These are phyloP conservation scores for Blastosporella zonata DNA, from an alignment of 1,284 basidiomycete species.

Conservation along the genomic window DNA sequence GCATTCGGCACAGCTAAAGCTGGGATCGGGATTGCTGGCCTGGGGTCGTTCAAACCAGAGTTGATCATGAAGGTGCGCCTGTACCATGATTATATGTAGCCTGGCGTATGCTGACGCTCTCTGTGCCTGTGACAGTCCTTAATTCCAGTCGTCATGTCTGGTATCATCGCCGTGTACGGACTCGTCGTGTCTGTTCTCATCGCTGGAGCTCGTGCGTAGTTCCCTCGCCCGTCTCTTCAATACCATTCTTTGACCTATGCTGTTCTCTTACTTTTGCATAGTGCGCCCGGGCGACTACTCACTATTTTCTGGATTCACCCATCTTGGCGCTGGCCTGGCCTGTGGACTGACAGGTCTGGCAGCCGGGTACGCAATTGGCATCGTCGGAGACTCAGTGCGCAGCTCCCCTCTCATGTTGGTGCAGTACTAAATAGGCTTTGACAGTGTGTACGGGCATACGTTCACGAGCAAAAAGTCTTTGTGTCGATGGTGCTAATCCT, in stretches of 20 bases:
- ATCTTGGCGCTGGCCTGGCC: conserved; percentile 91
- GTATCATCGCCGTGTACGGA: conserved; percentile 79
- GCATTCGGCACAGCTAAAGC: conserved; percentile 97
- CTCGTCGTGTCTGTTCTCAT: conserved; percentile 78
- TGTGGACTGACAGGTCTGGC: conserved; percentile 92
- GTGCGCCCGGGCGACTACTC: conserved; percentile 68
- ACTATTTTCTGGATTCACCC: conserved; percentile 87
- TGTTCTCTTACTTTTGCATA: conserved; percentile 27
- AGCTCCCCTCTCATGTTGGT: neutral
- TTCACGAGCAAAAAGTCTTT: conserved; percentile 88
- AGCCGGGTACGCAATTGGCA: conserved; percentile 98
- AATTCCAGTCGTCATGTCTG: conserved; percentile 90
- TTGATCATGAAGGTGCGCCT: conserved; percentile 91
- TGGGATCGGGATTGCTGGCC: conserved; percentile 95
- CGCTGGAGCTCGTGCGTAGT: conserved; percentile 53
- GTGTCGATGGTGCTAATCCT: conserved; percentile 89
- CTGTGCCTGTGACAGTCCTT: conserved; percentile 58
- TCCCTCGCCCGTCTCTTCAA: conserved; percentile 1
- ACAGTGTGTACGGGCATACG: conserved; percentile 71
- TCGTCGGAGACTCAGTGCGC: conserved; percentile 89
- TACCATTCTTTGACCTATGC: conserved; percentile 12
- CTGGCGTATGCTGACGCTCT: neutral
- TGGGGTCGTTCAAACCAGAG: conserved; percentile 94
- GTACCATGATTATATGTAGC: neutral
- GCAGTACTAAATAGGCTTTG: neutral